These are phyloP conservation scores for Candida dajiaensis DNA, from an alignment of 805 yeast species.

Conservation along the genomic window DNA sequence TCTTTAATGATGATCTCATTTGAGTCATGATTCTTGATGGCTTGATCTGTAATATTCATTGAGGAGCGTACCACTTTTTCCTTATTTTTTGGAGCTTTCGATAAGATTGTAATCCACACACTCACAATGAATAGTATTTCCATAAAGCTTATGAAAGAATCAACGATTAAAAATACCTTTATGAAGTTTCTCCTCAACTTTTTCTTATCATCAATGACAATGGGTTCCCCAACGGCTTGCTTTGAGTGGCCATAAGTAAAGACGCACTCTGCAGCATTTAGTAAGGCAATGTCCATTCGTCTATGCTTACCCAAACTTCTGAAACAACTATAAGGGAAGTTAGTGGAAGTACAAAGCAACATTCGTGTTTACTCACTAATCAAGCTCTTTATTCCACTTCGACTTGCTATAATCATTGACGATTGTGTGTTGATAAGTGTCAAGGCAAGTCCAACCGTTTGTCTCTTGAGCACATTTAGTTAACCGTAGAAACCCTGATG, in stretches of 20 bases:
- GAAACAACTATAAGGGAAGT: neutral
- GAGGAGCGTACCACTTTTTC: neutral
- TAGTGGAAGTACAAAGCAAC: neutral
- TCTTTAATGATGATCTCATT: neutral
- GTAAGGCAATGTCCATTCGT: neutral
- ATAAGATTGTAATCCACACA: neutral
- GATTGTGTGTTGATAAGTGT: neutral
- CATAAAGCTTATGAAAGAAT: no score
- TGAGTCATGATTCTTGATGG: neutral
- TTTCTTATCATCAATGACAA: neutral
- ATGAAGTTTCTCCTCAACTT: neutral
- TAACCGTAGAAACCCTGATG: neutral
- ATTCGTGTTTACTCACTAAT: neutral
- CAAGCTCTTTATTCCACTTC: neutral
- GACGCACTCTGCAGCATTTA: neutral
- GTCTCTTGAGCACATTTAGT: neutral
- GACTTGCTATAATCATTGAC: neutral
- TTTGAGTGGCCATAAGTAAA: neutral
- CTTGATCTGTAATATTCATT: neutral
- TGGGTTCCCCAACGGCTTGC: no score
- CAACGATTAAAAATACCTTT: no score
- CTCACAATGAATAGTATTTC: neutral
- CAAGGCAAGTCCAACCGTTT: neutral
- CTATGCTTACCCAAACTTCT: neutral
- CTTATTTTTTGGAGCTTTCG: neutral